phyloP scores from a whole-genome alignment of 2,329 filamentous ascomycete genomes.

The Botrytis squamosa region DNA sequence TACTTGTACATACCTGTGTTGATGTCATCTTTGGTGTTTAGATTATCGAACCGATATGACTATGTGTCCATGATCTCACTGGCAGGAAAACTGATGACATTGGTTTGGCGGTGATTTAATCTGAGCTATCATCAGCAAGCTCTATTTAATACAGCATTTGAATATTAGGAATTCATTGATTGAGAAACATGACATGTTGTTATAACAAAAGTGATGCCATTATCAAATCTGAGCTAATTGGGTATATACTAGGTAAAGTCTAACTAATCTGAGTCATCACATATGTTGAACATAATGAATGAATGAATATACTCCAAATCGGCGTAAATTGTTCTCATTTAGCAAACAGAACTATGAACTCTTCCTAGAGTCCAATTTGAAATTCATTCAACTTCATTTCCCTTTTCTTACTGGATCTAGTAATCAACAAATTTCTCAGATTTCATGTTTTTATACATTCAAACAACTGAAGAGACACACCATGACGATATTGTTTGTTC shows the following conservation, averaged over 20 bases:
- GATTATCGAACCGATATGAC: neutral
- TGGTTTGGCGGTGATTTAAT: accelerated
- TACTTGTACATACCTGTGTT: neutral
- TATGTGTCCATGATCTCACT: neutral
- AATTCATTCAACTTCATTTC: neutral
- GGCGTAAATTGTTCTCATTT: neutral
- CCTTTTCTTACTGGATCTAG: neutral
- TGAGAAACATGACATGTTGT: no score
- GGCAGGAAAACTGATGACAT: neutral
- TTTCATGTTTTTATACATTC: neutral
- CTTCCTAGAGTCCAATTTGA: accelerated
- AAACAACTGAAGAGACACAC: neutral
- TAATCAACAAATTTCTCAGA: neutral
- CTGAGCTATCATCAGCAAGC: accelerated
- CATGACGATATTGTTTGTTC: neutral
- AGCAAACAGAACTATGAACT: accelerated
- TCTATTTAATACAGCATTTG: neutral
- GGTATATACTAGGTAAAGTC: neutral
- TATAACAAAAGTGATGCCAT: no score
- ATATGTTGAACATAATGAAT: neutral
- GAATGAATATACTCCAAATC: neutral
- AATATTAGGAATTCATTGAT: neutral
- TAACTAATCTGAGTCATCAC: neutral
- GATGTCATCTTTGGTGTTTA: no score
- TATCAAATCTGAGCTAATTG: no score